A percentile compares a stretch with the other conserved stretches of the same genome.
phyloP scores from a whole-genome alignment of 371 early-diverging fungal species.

The Rhizomucor pusillus region DNA sequence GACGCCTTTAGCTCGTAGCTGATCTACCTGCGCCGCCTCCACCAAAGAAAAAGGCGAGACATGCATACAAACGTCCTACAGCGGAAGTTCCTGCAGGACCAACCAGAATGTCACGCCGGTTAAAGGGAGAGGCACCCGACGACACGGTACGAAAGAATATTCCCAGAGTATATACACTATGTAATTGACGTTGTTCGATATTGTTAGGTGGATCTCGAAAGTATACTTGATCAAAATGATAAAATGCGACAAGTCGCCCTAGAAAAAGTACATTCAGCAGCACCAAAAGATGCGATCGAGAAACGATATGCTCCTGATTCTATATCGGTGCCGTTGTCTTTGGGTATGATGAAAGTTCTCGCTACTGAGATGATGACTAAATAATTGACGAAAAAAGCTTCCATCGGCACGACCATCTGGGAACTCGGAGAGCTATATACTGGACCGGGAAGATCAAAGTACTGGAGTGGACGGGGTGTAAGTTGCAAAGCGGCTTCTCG shows the following conservation, averaged over 20 bases:
- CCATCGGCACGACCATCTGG: conserved; percentile 49
- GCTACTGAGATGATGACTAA: background rate
- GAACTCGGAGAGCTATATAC: conserved; percentile 30
- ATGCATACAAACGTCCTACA: background rate
- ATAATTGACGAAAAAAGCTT: conserved; percentile 12
- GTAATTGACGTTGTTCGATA: background rate
- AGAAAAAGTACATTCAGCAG: background rate
- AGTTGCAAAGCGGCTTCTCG: background rate
- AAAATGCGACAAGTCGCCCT: conserved; percentile 20
- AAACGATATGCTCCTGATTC: conserved; percentile 8
- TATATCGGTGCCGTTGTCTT: conserved; percentile 30
- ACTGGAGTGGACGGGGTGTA: conserved; percentile 51
- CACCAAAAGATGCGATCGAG: conserved; percentile 1
- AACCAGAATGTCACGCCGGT: conserved; percentile 28
- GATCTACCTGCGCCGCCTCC: conserved; percentile 5
- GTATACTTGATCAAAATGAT: conserved; percentile 37
- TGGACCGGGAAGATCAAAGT: conserved; percentile 30
- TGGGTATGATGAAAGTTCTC: conserved; percentile 17
- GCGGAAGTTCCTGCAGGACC: conserved; percentile 10
- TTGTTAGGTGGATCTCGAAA: conserved; percentile 28
- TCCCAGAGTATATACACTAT: background rate
- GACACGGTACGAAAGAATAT: conserved; percentile 24
- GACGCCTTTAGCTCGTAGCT: background rate
- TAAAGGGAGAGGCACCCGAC: conserved; percentile 40
- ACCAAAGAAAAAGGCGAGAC: conserved; percentile 11